Conservation (phyloP, 2,329 filamentous ascomycete species). For the Pseudogymnoascus verrucosus region DNA sequence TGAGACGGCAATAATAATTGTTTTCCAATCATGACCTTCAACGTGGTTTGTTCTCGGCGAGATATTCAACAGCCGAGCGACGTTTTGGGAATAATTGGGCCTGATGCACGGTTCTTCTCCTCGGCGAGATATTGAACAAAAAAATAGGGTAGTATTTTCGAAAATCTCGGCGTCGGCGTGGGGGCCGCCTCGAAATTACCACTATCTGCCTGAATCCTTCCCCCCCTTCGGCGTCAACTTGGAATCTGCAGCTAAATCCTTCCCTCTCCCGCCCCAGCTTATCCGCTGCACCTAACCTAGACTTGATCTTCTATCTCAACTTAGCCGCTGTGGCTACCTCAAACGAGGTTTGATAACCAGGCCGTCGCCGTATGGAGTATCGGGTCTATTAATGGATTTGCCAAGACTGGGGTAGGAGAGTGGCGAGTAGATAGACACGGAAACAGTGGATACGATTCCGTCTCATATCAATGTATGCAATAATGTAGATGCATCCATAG, state of each 20-base stretch:
- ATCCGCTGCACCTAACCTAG: not conserved
- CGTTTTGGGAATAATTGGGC: not conserved
- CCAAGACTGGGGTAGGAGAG: not conserved
- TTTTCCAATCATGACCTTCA: too few relatives aligned
- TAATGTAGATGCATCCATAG: not conserved
- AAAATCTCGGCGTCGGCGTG: not conserved
- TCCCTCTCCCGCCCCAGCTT: not conserved
- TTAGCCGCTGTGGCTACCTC: not conserved
- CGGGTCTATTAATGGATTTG: not conserved
- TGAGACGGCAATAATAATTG: not conserved
- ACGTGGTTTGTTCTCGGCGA: not conserved
- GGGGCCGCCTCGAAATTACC: not conserved
- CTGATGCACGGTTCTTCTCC: not conserved
- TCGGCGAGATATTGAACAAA: not conserved
- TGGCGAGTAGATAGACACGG: not conserved
- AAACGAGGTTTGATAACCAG: not conserved
- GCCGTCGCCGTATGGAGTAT: not conserved
- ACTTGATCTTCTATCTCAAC: not conserved
- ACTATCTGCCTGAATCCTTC: not conserved
- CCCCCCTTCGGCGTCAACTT: not conserved
- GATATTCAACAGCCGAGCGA: not conserved
- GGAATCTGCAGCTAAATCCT: not conserved
- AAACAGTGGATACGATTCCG: not conserved
- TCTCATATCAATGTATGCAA: not conserved
- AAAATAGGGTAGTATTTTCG: not conserved